phyloP scores from a whole-genome alignment of 805 yeast genomes.

The Wickerhamiella spandovensis region DNA sequence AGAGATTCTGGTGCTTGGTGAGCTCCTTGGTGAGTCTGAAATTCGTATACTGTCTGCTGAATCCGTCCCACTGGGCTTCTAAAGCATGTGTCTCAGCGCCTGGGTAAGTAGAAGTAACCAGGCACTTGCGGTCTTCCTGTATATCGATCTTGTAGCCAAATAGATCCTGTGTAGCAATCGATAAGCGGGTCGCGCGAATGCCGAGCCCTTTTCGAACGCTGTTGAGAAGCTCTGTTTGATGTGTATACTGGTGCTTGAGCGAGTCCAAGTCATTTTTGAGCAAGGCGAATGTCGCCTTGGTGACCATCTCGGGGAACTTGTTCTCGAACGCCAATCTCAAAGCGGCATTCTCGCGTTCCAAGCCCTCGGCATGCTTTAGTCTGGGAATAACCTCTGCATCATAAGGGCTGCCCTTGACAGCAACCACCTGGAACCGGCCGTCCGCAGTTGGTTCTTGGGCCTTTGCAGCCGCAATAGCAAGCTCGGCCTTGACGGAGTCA shows the following conservation, averaged over 20 bases:
- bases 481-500: background rate
- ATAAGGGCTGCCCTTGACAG: conserved; percentile 3
- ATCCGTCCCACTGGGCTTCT: conserved; percentile 6
- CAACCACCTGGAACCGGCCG: background rate
- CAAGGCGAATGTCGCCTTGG: background rate
- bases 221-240: background rate
- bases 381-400: background rate
- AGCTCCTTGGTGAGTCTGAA: background rate
- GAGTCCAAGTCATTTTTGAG: background rate
- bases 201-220: background rate
- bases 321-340: background rate
- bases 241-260: background rate
- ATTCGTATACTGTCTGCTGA: conserved; percentile 6
- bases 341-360: conserved; percentile 1
- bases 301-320: background rate
- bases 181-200: background rate
- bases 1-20: background rate
- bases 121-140: background rate
- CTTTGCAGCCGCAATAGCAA: background rate
- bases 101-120: conserved; percentile 4
- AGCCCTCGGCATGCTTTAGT: background rate
- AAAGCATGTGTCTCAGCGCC: background rate
- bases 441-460: background rate
- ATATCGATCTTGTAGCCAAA: conserved; percentile 1
- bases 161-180: background rate